These are phyloP conservation scores for Gossypium trilobum DNA, from an alignment of 441 rosid species.

Conservation along the genomic window DNA sequence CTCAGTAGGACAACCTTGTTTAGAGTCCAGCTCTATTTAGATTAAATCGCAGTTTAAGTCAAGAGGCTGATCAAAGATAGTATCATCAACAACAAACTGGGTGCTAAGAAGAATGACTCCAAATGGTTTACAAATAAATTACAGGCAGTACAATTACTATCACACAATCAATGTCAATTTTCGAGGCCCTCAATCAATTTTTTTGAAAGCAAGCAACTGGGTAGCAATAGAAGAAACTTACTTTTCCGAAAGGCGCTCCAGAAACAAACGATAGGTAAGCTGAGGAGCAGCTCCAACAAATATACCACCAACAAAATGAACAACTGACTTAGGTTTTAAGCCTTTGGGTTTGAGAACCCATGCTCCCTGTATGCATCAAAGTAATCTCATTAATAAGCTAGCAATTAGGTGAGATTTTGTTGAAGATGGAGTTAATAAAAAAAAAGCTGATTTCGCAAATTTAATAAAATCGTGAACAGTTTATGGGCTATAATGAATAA, in stretches of 20 bases:
- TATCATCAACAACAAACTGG: neutral
- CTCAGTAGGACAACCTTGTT: neutral
- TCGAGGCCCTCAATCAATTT: neutral
- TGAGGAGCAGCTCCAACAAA: conserved; percentile 99
- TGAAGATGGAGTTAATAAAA: neutral
- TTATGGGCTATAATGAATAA: neutral
- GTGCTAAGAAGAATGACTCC: neutral
- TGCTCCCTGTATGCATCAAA: conserved; percentile 47
- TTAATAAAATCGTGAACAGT: neutral
- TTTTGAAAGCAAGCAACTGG: neutral
- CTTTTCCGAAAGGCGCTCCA: conserved; percentile 84
- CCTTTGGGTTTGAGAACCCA: conserved; percentile 78
- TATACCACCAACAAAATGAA: conserved; percentile 83
- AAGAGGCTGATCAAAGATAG: neutral
- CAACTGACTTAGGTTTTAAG: conserved; percentile 58
- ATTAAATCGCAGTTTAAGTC: conserved; percentile 2
- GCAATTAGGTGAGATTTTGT: neutral
- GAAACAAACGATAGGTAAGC: conserved; percentile 83
- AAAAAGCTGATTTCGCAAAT: neutral
- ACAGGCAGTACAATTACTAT: neutral
- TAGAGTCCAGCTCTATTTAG: neutral
- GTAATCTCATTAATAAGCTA: neutral
- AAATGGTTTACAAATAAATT: neutral
- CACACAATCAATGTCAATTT: neutral
- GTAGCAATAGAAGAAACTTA: conserved; percentile 24